A percentile compares a stretch with the other conserved stretches of the same genome.
phyloP scores from a whole-genome alignment of 768 basidiomycete species.

The Lyophyllum decastes region DNA sequence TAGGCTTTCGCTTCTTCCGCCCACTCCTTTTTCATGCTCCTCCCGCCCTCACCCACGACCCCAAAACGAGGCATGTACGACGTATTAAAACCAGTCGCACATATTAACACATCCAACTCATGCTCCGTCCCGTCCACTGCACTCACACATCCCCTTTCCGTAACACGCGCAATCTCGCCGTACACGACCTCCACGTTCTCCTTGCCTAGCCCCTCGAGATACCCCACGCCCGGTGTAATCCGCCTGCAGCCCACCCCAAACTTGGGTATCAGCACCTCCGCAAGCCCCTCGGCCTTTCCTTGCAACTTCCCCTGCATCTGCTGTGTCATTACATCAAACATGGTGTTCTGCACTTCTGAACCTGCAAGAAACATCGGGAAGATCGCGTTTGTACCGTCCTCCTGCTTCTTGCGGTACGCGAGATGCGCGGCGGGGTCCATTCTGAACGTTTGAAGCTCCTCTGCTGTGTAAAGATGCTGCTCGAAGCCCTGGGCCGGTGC shows the following conservation, averaged over 20 bases:
- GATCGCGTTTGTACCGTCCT: constrained; percentile 38
- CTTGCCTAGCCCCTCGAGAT: constrained; percentile 31
- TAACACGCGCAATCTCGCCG: constrained; percentile 29
- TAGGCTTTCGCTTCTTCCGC: constrained; percentile 29
- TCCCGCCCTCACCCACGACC: constrained; percentile 26
- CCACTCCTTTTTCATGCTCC: constrained; percentile 32
- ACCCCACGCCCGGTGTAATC: constrained; percentile 34
- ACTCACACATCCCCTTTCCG: constrained; percentile 26
- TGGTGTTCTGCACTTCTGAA: constrained; percentile 33
- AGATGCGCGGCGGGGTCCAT: constrained; percentile 38
- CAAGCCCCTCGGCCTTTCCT: constrained; percentile 42
- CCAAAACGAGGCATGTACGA: constrained; percentile 34
- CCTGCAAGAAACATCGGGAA: constrained; percentile 29
- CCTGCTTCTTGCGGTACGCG: constrained; percentile 42
- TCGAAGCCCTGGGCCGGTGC: constrained; percentile 25
- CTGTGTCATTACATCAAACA: constrained; percentile 23
- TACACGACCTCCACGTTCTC: constrained; percentile 33
- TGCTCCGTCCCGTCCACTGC: constrained; percentile 28
- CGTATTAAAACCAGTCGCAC: constrained; percentile 40
- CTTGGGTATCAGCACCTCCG: constrained; percentile 37
- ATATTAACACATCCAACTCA: constrained; percentile 35
- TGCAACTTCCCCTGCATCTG: constrained; percentile 44
- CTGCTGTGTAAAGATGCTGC: constrained; percentile 35
- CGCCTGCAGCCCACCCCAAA: constrained; percentile 36
- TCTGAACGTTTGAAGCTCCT: constrained; percentile 41